Base-by-base conservation (phyloP, 176 grass and related monocot genomes). In the Leersia perrieri region DNA sequence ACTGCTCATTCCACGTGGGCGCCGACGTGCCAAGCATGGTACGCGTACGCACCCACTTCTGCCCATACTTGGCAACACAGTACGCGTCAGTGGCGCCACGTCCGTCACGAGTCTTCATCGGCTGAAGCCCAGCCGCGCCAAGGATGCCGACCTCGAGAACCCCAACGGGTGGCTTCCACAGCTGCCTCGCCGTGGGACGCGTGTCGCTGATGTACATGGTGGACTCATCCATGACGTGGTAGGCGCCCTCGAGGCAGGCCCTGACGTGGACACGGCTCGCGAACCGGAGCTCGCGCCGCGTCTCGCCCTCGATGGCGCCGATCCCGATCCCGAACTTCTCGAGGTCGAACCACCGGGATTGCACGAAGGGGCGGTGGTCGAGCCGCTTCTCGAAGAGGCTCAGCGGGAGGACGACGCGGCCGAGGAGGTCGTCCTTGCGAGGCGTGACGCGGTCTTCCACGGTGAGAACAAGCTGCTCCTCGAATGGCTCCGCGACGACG, bases 181-280 rank as follows among this genome's bases (percentile, higher is more conserved):
- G 87, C 76, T 94, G 95, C 5, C 90, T 76, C 51, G 95, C 89
- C 9, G 92, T 92, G 63, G 95, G 95, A 13, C 85, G 84, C 16
- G 86, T 89, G 83, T 98, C 95, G 85, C 95, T 92, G 79, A 90
- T 91, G 66, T 98, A 98, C 92, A 92, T 91, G 58, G 95, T 94
- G 63, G 92, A 90, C 85, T 98, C 95, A 78, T 98, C 95, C 92
- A 98, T 87, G 27, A 98, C 92, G 72, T 98, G 95, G 83, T 98
- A 98, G 1, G 92, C 95, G 39, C 92, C 95, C 73, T 98, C 95
- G 5, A 94, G 82, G 68, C 88, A 98, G 25, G 89, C 88, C 22
- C 95, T 81, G 9, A 94, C 45, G 70, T 94, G 92, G 18, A 97
- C 84, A 0, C 94, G 84, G 84, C 91, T 97, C 13, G 94, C 87